These are phyloP conservation scores for Zhuliangozyma blackwelliae DNA, from an alignment of 1,139 yeast genomes.

Conservation along the genomic window DNA sequence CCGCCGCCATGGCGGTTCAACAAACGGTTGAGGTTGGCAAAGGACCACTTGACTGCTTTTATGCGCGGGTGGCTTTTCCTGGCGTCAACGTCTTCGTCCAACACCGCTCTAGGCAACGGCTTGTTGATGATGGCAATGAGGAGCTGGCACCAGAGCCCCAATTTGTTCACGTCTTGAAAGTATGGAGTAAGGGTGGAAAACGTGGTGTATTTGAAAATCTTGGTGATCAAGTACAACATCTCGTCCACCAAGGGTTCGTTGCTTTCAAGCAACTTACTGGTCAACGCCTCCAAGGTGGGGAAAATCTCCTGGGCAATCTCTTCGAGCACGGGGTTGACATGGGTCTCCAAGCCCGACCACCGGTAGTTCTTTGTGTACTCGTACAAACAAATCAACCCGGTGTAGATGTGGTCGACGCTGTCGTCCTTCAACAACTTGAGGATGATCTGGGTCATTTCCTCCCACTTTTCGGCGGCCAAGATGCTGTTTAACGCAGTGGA, in stretches of 20 bases:
- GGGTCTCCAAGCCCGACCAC: constrained; percentile 46
- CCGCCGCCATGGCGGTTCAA: constrained; percentile 55
- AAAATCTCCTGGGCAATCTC: constrained; percentile 45
- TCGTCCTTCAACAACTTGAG: constrained; percentile 41
- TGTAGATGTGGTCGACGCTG: constrained; percentile 46
- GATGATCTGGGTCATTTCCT: constrained; percentile 31
- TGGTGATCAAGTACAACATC: constrained; percentile 56
- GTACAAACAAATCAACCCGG: constrained; percentile 54
- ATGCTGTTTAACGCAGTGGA: constrained; percentile 42
- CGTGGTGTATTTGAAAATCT: constrained; percentile 62
- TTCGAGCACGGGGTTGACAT: constrained; percentile 42
- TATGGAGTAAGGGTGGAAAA: constrained; percentile 55
- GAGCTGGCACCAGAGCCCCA: constrained; percentile 62
- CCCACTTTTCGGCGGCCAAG: constrained; percentile 44
- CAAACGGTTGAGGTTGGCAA: constrained; percentile 61
- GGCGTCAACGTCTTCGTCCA: constrained; percentile 34
- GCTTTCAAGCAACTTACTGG: constrained; percentile 33
- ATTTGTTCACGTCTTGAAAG: constrained; percentile 45
- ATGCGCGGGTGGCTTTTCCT: constrained; percentile 44
- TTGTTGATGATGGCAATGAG: constrained; percentile 50
- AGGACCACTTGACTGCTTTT: constrained; percentile 70
- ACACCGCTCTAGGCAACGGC: constrained; percentile 35
- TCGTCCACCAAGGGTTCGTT: constrained; percentile 40
- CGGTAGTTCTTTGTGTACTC: constrained; percentile 57
- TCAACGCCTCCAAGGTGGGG: constrained; percentile 52